Base-by-base conservation (phyloP, 257 asterid species). In the Paulownia fortunei region DNA sequence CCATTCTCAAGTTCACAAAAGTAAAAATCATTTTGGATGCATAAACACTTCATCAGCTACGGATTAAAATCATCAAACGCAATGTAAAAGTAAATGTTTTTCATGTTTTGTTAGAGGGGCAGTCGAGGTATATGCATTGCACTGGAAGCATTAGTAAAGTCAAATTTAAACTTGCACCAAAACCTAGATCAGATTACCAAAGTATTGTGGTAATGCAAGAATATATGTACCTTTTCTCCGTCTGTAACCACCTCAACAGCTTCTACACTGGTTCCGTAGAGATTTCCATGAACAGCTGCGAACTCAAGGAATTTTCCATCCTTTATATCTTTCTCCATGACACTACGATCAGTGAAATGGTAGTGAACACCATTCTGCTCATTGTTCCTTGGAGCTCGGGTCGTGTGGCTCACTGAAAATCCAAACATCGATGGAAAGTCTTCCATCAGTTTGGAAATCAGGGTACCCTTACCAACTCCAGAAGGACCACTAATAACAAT, bases 401-500 rank as follows among this genome's bases (percentile, higher is more conserved):
- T 92, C 16, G 97, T 92, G 87, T 92, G 96, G 87, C 97, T 92
- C 18, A 92, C 97, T 21, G 97, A 92, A 82, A 92, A 92, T 47
- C 97, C 97, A 79, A 92, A 92, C 82, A 49, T 86, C 27, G 89
- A 81, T 55, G 96, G 97, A 62, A 90, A 92, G 61, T 92, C 96
- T 72, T 87, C 80, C 95, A 88, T 87, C 77, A 92, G 82, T 80
- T 80, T 82, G 69, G 92, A 52, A 51, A 92, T 92, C 73, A 92
- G 82, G 27, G 97, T 92, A 62, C 97, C 96, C 79, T 92, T 92
- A 54, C 97, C 97, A 49, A 92, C 97, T 62, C 97, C 97, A 65
- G 97, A 92, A 51, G 97, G 97, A 44, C 97, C 97, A 52, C 96
- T 92, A 34, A 92, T 87, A 74, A 92, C 90, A 42, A 92, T 80